Evolutionary conservation across 768 basidiomycete genomes (phyloP).

Genomic region (Leccinum imitatum): DNA sequence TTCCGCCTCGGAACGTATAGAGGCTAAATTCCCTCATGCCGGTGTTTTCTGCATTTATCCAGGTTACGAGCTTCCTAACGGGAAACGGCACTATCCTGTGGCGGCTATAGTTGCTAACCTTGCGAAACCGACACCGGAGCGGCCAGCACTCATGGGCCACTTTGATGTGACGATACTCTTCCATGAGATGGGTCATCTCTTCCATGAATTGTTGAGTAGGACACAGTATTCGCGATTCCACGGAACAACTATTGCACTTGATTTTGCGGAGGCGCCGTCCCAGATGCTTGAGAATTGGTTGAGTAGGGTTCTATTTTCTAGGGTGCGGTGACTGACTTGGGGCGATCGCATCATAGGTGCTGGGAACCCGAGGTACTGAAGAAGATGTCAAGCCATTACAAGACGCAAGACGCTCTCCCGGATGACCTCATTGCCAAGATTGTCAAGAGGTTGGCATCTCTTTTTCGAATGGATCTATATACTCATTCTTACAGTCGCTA

Average conservation of each 20-base stretch:
- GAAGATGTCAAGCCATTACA: conserved; percentile 76
- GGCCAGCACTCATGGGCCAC: conserved; percentile 84
- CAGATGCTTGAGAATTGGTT: conserved; percentile 94
- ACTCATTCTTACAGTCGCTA: conserved; percentile 49
- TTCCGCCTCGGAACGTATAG: conserved; percentile 35
- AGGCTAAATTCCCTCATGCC: conserved; percentile 80
- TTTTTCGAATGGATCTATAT: neutral
- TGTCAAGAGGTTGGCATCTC: conserved; percentile 54
- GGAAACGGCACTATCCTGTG: conserved; percentile 68
- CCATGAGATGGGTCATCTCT: conserved; percentile 85
- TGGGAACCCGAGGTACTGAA: conserved; percentile 80
- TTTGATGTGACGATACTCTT: conserved; percentile 89
- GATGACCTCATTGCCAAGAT: conserved; percentile 72
- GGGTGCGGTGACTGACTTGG: neutral
- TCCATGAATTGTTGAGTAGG: conserved; percentile 65
- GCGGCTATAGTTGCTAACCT: conserved; percentile 90
- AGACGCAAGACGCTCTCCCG: conserved; percentile 69
- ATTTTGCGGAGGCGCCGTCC: conserved; percentile 88
- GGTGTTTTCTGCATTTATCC: conserved; percentile 79
- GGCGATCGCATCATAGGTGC: conserved; percentile 44
- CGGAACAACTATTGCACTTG: conserved; percentile 75
- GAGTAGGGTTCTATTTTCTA: neutral
- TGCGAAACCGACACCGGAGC: conserved; percentile 77
- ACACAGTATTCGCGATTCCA: conserved; percentile 80
- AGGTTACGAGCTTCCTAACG: conserved; percentile 58